A percentile compares a stretch with the other conserved stretches of the same genome.
Evolutionary conservation across 176 grass and related monocot genomes (phyloP).

Genomic region (Triticum turgidum): DNA sequence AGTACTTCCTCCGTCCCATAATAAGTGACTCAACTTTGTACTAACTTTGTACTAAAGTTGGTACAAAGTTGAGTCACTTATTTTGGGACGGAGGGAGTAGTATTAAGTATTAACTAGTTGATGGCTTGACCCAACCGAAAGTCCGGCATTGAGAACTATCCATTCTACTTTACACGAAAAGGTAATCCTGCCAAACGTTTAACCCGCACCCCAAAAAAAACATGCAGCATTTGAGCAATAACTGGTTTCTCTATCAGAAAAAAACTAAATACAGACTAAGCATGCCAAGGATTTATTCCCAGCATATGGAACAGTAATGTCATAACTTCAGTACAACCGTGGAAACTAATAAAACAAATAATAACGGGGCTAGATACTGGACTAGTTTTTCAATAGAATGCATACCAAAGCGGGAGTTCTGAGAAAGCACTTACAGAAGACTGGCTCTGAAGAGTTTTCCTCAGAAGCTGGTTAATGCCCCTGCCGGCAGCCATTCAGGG

Average conservation of each 20-base stretch:
- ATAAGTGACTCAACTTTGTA: too few species aligned
- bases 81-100: neutral
- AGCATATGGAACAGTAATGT: neutral
- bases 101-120: neutral
- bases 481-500: constrained; percentile 63
- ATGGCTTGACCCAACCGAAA: neutral
- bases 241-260: neutral
- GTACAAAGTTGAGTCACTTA: too few species aligned
- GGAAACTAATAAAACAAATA: neutral
- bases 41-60: too few species aligned
- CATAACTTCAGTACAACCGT: neutral
- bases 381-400: neutral
- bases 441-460: constrained; percentile 58
- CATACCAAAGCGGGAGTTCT: neutral
- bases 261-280: neutral
- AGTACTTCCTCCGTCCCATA: neutral
- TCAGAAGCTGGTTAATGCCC: constrained; percentile 67
- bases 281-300: neutral
- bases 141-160: neutral
- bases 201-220: neutral
- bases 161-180: neutral
- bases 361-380: neutral
- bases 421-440: constrained; percentile 60
- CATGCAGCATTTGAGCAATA: neutral
- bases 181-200: neutral